These are phyloP conservation scores for Rhodotorula sp. DNA, from an alignment of 1,284 basidiomycete species.

Conservation along the genomic window DNA sequence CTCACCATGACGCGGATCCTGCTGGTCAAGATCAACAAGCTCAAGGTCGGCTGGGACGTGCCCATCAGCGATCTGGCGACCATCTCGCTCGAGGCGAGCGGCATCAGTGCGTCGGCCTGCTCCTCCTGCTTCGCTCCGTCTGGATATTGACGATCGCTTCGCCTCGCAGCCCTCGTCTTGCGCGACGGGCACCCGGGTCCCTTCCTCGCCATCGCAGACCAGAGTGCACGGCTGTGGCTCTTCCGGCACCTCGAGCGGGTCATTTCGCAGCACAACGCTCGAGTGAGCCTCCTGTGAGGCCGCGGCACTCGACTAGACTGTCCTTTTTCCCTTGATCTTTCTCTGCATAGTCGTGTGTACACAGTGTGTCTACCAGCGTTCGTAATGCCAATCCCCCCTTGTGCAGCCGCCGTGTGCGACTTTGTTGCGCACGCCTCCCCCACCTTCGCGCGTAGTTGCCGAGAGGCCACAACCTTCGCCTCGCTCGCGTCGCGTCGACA, in stretches of 20 bases:
- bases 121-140: too few relatives aligned
- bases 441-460: too few relatives aligned
- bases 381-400: too few relatives aligned
- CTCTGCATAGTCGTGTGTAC: too few relatives aligned
- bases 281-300: too few relatives aligned
- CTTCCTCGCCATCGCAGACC: conserved; percentile 58
- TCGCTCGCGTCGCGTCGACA: neutral
- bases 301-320: too few relatives aligned
- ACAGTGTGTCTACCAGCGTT: too few relatives aligned
- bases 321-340: too few relatives aligned
- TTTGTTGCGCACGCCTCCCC: too few relatives aligned
- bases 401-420: too few relatives aligned
- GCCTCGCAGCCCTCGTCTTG: conserved; percentile 63
- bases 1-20: conserved; percentile 77
- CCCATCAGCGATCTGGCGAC: conserved; percentile 83
- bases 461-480: too few relatives aligned
- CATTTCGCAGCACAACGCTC: conserved; percentile 30
- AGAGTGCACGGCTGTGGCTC: conserved; percentile 59
- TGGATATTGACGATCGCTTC: neutral
- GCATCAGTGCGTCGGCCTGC: conserved; percentile 57
- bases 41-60: conserved; percentile 84
- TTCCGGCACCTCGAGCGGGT: conserved; percentile 57
- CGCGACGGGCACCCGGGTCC: conserved; percentile 58
- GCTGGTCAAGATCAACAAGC: conserved; percentile 79
- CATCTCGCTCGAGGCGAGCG: conserved; percentile 83